Base-by-base conservation (phyloP, 2,329 filamentous ascomycete genomes). In the Tolypocladium nubicola region DNA sequence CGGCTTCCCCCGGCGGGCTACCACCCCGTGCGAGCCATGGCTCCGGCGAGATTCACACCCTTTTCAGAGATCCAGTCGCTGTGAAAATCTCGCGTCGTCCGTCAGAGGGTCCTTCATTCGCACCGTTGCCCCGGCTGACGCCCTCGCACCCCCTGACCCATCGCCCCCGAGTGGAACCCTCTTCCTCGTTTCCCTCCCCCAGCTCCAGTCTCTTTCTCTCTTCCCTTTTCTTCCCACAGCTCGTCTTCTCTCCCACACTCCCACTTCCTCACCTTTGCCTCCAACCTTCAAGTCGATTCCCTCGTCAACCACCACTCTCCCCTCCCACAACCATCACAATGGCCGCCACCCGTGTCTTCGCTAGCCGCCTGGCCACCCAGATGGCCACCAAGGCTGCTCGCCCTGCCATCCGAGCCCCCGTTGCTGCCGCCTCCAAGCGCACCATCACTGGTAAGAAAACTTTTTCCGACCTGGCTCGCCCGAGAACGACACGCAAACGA, bases 341-440 rank as follows among this genome's bases (percentile, higher is more conserved):
- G 88, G 85, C 87, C 76, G 85, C 87, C 76, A 79, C 84, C 75
- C 87, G 88, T 79, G 82, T 90, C 76, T 81, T 89, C 78, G 84
- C 87, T 75, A 86, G 86, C 72, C 85, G 88, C 76, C 82, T 90
- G 80, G 86, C 87, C 76, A 81, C 84, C 73, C 83, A 87, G 78
- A 87, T 87, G 84, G 84, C 85, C 75, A 77, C 81, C 78, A 89
- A 88, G 85, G 86, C 85, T 76, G 87, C 87, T 76, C 87, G 88
- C 76, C 87, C 87, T 78, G 85, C 85, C 75, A 75, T 86, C 72
- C 86, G 86, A 70, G 78, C 80, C 70, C 79, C 81, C 72, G 70
- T 85, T 69, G 78, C 79, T 74, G 79, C 77, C 76, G 80, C 80
- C 75, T 82, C 86, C 79, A 88, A 87, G 82, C 88, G 88, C 76